Conservation (phyloP, 208 protist genomes). For the Leishmania arabica region DNA sequence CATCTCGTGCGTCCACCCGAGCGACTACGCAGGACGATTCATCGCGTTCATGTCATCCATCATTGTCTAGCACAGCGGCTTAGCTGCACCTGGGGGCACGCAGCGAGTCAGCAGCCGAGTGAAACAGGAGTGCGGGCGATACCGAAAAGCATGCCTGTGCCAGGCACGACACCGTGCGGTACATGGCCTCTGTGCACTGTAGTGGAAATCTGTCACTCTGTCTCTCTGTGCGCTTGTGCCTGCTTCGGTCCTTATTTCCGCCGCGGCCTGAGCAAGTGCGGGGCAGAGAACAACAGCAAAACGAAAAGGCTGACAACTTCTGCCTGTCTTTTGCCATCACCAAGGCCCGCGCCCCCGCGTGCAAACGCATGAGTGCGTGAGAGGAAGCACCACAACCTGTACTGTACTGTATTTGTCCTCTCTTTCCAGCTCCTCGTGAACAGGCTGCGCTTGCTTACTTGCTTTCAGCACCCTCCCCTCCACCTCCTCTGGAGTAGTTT, state of each 20-base stretch:
- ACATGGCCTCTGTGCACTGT: not conserved
- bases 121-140: no score
- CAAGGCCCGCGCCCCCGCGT: not conserved
- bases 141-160: not conserved
- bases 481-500: not conserved
- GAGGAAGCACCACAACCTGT: not conserved
- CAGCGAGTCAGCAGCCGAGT: no score
- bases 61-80: constrained; percentile 50
- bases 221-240: not conserved
- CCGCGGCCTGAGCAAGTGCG: not conserved
- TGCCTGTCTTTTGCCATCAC: not conserved
- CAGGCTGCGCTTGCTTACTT: not conserved
- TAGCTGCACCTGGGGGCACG: not conserved
- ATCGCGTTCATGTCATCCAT: constrained; percentile 90
- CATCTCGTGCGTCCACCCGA: constrained; percentile 88
- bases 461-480: not conserved
- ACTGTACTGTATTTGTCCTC: not conserved
- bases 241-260: not conserved
- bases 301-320: not conserved
- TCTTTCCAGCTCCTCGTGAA: not conserved
- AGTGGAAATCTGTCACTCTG: not conserved
- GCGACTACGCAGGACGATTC: constrained; percentile 88
- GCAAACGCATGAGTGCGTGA: not conserved
- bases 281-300: not conserved
- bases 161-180: not conserved